A percentile compares a stretch with the other conserved stretches of the same genome.
Conservation (phyloP, 306 rosid genomes). For the Hippophae rhamnoides region DNA sequence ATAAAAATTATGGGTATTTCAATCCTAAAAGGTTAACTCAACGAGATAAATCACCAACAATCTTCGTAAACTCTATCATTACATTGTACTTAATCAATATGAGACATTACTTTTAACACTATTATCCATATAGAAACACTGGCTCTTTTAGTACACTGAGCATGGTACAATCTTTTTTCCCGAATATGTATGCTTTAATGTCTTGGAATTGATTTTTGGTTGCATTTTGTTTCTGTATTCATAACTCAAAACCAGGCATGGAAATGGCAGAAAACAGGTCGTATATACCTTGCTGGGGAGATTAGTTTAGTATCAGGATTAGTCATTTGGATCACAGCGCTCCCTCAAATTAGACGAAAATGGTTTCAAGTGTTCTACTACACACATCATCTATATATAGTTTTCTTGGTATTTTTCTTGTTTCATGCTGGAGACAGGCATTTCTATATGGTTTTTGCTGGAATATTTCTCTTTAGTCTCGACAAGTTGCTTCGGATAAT, state of each 20-base stretch:
- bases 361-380: constrained; percentile 76
- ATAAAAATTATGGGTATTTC: too few relatives aligned
- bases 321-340: constrained; percentile 69
- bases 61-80: too few relatives aligned
- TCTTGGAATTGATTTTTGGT: constrained; percentile 4
- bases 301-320: constrained; percentile 48
- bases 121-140: too few relatives aligned
- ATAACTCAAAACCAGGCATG: constrained; percentile 36
- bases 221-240: constrained; percentile 5
- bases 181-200: background rate
- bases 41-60: too few relatives aligned
- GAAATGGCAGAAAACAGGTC: constrained; percentile 78
- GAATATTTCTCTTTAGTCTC: constrained; percentile 69
- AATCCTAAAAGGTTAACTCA: too few relatives aligned
- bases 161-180: too few relatives aligned
- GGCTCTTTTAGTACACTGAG: too few relatives aligned
- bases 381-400: constrained; percentile 68
- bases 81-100: too few relatives aligned
- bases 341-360: constrained; percentile 77
- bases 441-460: constrained; percentile 67
- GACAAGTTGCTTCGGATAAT: constrained; percentile 68
- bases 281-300: constrained; percentile 84
- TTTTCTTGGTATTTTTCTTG: constrained; percentile 75
- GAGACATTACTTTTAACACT: too few relatives aligned
- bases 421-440: constrained; percentile 89